Conservation (phyloP, 2,329 filamentous ascomycete genomes). For the Ceratocystis albifundus region DNA sequence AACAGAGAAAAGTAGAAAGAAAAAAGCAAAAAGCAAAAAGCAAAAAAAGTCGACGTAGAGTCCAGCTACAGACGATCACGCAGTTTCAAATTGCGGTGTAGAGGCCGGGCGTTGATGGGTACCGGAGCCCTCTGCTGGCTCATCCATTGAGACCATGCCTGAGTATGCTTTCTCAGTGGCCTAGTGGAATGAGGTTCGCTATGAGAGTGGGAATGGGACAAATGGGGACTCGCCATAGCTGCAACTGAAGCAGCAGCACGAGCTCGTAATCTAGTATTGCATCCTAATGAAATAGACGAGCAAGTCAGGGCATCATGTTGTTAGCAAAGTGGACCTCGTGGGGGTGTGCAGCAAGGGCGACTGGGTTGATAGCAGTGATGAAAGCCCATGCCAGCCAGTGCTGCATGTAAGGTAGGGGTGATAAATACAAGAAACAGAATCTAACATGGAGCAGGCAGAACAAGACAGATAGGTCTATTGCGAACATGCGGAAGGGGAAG, state of each 20-base stretch:
- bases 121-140: slow-evolving; percentile 20
- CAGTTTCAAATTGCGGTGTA: slow-evolving; percentile 12
- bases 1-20: slow-evolving; percentile 1
- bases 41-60: slow-evolving; percentile 14
- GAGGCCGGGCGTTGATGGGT: slow-evolving; percentile 14
- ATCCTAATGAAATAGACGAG: neutral
- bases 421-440: slow-evolving; percentile 4
- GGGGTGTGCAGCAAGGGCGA: neutral
- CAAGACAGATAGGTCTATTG: neutral
- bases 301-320: neutral
- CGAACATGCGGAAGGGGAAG: slow-evolving; percentile 1
- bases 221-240: neutral
- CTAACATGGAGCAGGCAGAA: neutral
- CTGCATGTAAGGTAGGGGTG: neutral
- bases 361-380: neutral
- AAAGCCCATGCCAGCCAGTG: neutral
- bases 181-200: neutral
- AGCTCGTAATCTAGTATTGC: neutral
- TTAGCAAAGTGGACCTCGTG: neutral
- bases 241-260: slow-evolving; percentile 27
- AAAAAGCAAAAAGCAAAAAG: slow-evolving; percentile 11
- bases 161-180: slow-evolving; percentile 16
- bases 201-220: neutral
- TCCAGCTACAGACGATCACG: neutral
- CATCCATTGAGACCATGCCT: slow-evolving; percentile 24